phyloP scores from a whole-genome alignment of 257 asterid genomes.

The Leonotis leonurus region DNA sequence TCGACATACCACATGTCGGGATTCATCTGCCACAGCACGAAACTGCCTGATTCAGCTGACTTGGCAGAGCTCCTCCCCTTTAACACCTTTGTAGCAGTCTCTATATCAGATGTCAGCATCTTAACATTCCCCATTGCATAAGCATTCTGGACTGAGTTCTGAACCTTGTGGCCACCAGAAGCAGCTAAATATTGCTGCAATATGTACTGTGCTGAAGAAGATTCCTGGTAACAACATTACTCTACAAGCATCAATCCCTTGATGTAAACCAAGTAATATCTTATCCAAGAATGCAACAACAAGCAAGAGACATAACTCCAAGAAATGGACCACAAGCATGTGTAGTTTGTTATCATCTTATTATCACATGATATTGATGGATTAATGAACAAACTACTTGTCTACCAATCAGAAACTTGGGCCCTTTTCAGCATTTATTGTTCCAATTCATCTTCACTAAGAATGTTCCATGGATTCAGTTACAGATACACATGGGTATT shows the following conservation, averaged over 20 bases:
- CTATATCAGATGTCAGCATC: constrained; percentile 70
- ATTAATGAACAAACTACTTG: constrained; percentile 10
- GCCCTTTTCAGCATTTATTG: not conserved
- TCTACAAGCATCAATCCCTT: not conserved
- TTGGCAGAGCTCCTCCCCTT: constrained; percentile 49
- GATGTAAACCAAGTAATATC: not conserved
- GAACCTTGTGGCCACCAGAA: constrained; percentile 71
- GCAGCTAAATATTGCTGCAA: constrained; percentile 78
- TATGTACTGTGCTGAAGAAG: constrained; percentile 79
- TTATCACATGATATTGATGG: constrained; percentile 2
- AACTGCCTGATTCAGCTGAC: constrained; percentile 57
- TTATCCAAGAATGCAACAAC: not conserved
- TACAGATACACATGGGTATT: too few species aligned
- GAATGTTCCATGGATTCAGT: too few species aligned
- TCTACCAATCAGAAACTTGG: constrained; percentile 16
- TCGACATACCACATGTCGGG: constrained; percentile 86
- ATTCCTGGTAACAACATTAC: constrained; percentile 42
- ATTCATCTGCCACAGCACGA: constrained; percentile 84
- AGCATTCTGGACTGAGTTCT: constrained; percentile 54
- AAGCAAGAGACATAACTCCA: not conserved
- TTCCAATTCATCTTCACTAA: too few species aligned
- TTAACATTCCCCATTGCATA: constrained; percentile 78
- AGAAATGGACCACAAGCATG: constrained; percentile 21
- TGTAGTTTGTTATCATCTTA: too few species aligned
- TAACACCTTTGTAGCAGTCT: constrained; percentile 68